phyloP scores from a whole-genome alignment of 495 filamentous ascomycete species.

The Penicillium angulare region DNA sequence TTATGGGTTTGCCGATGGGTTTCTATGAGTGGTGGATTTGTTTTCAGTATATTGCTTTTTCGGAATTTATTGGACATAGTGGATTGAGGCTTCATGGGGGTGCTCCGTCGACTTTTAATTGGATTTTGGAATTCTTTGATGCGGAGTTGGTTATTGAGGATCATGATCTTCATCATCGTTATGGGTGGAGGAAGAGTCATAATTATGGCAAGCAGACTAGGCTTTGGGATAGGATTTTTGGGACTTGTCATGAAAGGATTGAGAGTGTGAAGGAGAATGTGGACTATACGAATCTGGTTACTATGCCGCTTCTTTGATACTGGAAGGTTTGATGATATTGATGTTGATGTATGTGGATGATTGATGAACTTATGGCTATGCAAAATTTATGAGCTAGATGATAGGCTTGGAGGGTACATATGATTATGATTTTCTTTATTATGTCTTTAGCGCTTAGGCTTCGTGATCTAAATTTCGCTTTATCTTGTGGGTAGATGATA shows the following conservation, averaged over 20 bases:
- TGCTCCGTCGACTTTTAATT: conserved; percentile 25
- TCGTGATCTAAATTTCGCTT: too few species aligned
- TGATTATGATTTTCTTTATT: too few species aligned
- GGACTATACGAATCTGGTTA: conserved; percentile 25
- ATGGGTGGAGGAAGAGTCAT: conserved; percentile 31
- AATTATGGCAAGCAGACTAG: conserved; percentile 32
- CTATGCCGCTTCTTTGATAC: conserved; percentile 23
- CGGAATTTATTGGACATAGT: conserved; percentile 29
- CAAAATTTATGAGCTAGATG: background rate
- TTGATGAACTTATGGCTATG: background rate
- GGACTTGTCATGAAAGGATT: conserved; percentile 27
- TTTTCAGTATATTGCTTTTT: conserved; percentile 30
- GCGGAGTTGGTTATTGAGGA: conserved; percentile 31
- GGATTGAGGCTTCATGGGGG: conserved; percentile 24
- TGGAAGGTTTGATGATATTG: background rate
- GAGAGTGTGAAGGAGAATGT: conserved; percentile 25
- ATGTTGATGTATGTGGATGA: background rate
- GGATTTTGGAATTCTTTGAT: conserved; percentile 25
- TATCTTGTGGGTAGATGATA: too few species aligned
- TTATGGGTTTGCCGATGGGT: conserved; percentile 23
- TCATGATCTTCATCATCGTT: conserved; percentile 31
- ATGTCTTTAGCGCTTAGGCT: too few species aligned
- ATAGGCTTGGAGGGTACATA: too few species aligned
- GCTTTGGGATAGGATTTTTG: conserved; percentile 29
- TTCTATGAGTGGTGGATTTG: conserved; percentile 34